These are phyloP conservation scores for Camelina laxa DNA, from an alignment of 345 rosid species.

Conservation along the genomic window DNA sequence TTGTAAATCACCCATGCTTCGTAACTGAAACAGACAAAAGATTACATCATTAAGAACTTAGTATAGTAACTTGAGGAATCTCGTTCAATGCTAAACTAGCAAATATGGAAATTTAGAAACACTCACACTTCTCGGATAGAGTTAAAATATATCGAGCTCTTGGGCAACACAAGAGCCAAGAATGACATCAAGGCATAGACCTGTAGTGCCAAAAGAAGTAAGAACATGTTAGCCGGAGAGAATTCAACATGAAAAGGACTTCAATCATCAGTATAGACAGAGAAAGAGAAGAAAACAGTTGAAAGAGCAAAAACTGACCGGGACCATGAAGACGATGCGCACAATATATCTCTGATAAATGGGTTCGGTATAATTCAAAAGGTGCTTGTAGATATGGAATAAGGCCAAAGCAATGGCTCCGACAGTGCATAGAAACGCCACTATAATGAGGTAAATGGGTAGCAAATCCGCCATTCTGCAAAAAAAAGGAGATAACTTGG, in stretches of 20 bases:
- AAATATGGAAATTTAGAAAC: constrained; percentile 8
- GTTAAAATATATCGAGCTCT: constrained; percentile 83
- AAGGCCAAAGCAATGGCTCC: constrained; percentile 79
- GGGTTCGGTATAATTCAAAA: constrained; percentile 90
- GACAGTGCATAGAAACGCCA: constrained; percentile 71
- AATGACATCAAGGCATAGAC: constrained; percentile 93
- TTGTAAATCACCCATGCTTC: constrained; percentile 99
- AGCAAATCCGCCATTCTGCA: constrained; percentile 63
- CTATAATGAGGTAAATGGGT: constrained; percentile 53
- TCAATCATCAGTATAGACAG: neutral
- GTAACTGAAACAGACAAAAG: constrained; percentile 60
- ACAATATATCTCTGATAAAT: constrained; percentile 94
- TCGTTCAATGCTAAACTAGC: neutral
- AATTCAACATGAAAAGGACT: neutral
- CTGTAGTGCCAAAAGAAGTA: constrained; percentile 45
- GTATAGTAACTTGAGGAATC: constrained; percentile 12
- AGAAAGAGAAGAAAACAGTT: neutral
- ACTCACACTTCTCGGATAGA: constrained; percentile 98
- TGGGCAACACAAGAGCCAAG: constrained; percentile 76
- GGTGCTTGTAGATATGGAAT: constrained; percentile 83
- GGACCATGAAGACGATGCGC: constrained; percentile 97
- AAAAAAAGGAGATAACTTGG: constrained; percentile 7
- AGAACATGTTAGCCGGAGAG: constrained; percentile 19
- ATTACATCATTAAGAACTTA: constrained; percentile 1
- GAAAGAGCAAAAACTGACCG: constrained; percentile 55